These are phyloP conservation scores for Sarcodon aspratus DNA, from an alignment of 768 basidiomycete species.

Conservation along the genomic window DNA sequence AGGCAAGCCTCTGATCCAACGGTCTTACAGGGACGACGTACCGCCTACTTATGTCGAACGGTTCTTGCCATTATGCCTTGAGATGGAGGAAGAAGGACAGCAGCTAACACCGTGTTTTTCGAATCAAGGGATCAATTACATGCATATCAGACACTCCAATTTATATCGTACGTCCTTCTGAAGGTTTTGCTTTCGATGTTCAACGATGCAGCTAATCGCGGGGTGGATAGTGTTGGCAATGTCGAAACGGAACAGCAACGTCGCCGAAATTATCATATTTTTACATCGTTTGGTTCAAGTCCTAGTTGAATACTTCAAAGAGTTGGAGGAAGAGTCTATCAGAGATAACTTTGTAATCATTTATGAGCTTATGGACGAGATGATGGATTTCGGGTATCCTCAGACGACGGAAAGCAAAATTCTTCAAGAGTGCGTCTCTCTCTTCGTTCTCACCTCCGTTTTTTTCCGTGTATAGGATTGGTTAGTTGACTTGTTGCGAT, in stretches of 20 bases:
- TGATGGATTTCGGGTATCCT: slow-evolving; percentile 99
- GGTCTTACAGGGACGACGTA: slow-evolving; percentile 95
- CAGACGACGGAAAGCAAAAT: slow-evolving; percentile 99
- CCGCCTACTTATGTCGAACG: slow-evolving; percentile 81
- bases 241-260: slow-evolving; percentile 93
- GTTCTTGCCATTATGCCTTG: slow-evolving; percentile 86
- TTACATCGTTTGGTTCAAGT: slow-evolving; percentile 89
- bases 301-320: slow-evolving; percentile 97
- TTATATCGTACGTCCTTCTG: slow-evolving; percentile 65
- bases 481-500: background rate
- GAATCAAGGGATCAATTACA: slow-evolving; percentile 90
- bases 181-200: background rate
- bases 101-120: slow-evolving; percentile 97
- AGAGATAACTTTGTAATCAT: slow-evolving; percentile 99
- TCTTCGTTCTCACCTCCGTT: background rate
- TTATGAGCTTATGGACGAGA: slow-evolving; percentile 97
- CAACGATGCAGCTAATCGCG: background rate
- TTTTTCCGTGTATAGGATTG: background rate
- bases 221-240: slow-evolving; percentile 70
- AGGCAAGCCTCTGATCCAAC: slow-evolving; percentile 94
- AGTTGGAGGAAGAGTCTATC: slow-evolving; percentile 98
- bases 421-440: slow-evolving; percentile 69
- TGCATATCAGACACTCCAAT: slow-evolving; percentile 98
- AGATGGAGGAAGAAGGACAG: slow-evolving; percentile 95
- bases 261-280: slow-evolving; percentile 93